Evolutionary conservation across 208 protist genomes (phyloP), one percentile per base, ranked within the genome.

Genomic region (Trypanosoma rangeli): DNA sequence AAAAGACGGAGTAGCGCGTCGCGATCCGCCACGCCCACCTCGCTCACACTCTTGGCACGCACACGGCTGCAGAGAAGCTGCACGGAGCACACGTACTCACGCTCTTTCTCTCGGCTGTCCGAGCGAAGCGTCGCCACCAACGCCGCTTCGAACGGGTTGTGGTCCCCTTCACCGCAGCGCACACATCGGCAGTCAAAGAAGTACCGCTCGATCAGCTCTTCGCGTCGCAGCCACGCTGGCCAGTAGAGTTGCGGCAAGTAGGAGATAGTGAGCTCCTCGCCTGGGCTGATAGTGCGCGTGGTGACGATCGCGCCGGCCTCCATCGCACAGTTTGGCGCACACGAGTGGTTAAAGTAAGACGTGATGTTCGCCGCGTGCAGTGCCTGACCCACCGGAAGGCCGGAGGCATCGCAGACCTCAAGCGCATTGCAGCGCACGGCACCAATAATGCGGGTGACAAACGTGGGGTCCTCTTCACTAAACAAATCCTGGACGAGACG

Each of bases 231-330:
- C 48, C 29, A 39, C 9, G 78, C 61, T 3, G 90, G 90, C 87
- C 89, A 96, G 73, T 96, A 96, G 0, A 96, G 79, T 59, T 96
- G 88, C 9, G 90, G 90, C 24, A 96, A 78, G 77, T 96, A 96
- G 33, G 86, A 73, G 68, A 96, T 94, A 26, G 68, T 88, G 39
- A 96, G 78, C 74, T 94, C 86, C 76, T 96, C 87, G 16, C 78
- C 86, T 1, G 74, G 33, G 15, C 55, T 35, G 22, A 94, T 76
- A 5, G 62, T 58, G 42, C 90, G 86, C 0, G 78, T 92, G 18
- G 90, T 96, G 37, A 82, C 61, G 66, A 95, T 92, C 31, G 60
- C 37, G 52, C 89, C 79, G 15, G 20, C 35, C 7, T 74, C 67
- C 12, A 96, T 86, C 42, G 86, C 84, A 58, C 87, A 94, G 75